phyloP scores from a whole-genome alignment of 2,329 filamentous ascomycete species.

The Capronia americana region DNA sequence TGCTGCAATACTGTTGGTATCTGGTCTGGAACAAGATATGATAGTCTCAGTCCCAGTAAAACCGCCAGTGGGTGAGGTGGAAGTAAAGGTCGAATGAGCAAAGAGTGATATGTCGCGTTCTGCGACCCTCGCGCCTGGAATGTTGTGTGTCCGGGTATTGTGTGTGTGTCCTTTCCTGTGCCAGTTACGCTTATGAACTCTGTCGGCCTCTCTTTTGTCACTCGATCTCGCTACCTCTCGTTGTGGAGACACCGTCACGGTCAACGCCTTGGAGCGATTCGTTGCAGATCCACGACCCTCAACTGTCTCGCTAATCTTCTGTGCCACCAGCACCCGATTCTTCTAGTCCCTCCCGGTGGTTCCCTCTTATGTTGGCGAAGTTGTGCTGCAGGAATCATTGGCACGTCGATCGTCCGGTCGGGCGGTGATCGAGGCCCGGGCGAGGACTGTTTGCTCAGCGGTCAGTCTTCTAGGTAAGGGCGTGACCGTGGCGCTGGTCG shows the following conservation, averaged over 20 bases:
- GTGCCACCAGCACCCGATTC: neutral
- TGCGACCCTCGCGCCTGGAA: neutral
- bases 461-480: constrained; percentile 15
- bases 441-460: neutral
- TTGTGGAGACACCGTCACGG: neutral
- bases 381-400: neutral
- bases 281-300: neutral
- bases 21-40: constrained; percentile 12
- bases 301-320: neutral
- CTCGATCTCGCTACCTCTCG: neutral
- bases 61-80: neutral
- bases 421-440: neutral
- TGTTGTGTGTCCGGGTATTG: neutral
- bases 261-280: neutral
- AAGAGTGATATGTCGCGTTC: neutral
- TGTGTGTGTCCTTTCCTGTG: neutral
- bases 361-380: neutral
- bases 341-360: constrained; percentile 1
- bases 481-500: constrained; percentile 29
- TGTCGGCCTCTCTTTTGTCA: neutral
- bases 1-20: constrained; percentile 23
- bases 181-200: neutral
- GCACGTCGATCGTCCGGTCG: neutral
- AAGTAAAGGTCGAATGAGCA: neutral
- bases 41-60: constrained; percentile 24